Conservation (phyloP, 768 basidiomycete genomes). For the Tremella mesenterica region DNA sequence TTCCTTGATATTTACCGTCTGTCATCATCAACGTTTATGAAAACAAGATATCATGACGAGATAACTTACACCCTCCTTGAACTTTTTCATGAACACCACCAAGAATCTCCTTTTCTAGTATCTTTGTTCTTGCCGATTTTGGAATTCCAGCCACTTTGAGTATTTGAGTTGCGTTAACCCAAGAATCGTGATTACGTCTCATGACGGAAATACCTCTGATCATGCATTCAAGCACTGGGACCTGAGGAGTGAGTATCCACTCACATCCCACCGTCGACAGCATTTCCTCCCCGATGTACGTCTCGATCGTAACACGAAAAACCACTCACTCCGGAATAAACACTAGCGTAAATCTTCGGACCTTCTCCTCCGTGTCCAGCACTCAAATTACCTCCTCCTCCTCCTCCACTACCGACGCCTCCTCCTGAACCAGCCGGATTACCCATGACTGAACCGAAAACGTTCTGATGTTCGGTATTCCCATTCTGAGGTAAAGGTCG, state of each 20-base stretch:
- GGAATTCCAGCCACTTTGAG: slow-evolving; percentile 97
- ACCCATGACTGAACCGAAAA: slow-evolving; percentile 19
- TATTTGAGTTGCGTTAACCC: slow-evolving; percentile 93
- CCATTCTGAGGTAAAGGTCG: neutral
- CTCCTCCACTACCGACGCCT: too few relatives aligned
- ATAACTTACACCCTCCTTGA: slow-evolving; percentile 67
- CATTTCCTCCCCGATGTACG: too few relatives aligned
- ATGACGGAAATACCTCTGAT: slow-evolving; percentile 97
- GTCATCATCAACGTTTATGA: neutral
- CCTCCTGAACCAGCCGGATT: too few relatives aligned
- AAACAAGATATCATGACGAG: neutral
- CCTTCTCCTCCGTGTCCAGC: slow-evolving; percentile 11
- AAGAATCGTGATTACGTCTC: slow-evolving; percentile 83
- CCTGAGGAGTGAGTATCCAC: slow-evolving; percentile 13
- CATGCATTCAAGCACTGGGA: slow-evolving; percentile 94
- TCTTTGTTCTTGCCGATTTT: slow-evolving; percentile 93
- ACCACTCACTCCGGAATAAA: slow-evolving; percentile 44
- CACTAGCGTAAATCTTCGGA: slow-evolving; percentile 42
- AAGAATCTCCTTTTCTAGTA: slow-evolving; percentile 87
- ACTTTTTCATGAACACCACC: slow-evolving; percentile 93
- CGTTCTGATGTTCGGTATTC: slow-evolving; percentile 17
- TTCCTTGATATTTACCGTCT: slow-evolving; percentile 96
- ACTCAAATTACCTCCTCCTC: too few relatives aligned
- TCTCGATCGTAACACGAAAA: neutral
- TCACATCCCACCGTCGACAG: neutral